Percentiles rank a stretch among this genome's conserved stretches.
phyloP scores from a whole-genome alignment of 2,329 filamentous ascomycete species.

The Botrytis sinoallii region DNA sequence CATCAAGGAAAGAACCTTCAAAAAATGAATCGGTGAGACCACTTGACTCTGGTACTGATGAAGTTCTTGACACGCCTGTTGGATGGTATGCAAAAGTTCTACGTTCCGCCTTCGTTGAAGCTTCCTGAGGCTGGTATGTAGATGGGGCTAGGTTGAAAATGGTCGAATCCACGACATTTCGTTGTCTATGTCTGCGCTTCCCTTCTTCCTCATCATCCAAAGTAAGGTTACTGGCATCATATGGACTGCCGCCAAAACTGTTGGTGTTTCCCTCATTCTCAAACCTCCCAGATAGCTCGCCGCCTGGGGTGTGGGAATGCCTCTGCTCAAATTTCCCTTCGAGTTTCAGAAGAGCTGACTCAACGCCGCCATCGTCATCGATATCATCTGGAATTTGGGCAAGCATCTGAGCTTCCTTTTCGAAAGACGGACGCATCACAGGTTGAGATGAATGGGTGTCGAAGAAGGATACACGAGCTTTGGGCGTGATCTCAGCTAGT shows the following conservation, averaged over 20 bases:
- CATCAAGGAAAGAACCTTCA: constrained; percentile 73
- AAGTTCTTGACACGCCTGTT: constrained; percentile 23
- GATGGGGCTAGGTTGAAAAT: constrained; percentile 34
- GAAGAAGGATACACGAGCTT: constrained; percentile 52
- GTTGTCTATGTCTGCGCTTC: constrained; percentile 46
- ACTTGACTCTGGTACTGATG: constrained; percentile 49
- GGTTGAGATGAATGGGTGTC: constrained; percentile 62
- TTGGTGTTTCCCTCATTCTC: constrained; percentile 22
- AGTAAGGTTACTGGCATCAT: constrained; percentile 29
- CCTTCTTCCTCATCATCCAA: constrained; percentile 41
- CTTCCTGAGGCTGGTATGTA: constrained; percentile 28
- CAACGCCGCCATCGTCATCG: constrained; percentile 79
- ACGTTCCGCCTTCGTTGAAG: constrained; percentile 25
- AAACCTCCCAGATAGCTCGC: constrained; percentile 20
- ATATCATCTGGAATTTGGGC: constrained; percentile 82
- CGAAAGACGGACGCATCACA: constrained; percentile 72
- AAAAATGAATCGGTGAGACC: constrained; percentile 72
- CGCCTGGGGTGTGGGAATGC: constrained; percentile 31
- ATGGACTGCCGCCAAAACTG: constrained; percentile 32
- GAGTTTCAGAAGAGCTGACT: constrained; percentile 87
- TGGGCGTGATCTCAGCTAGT: constrained; percentile 50
- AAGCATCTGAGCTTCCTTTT: constrained; percentile 81
- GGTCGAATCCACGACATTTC: constrained; percentile 45
- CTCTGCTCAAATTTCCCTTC: constrained; percentile 77
- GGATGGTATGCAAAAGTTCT: constrained; percentile 36